Evolutionary conservation across 163 green algal species (phyloP).

Genomic region (Scenedesmus sp.): DNA sequence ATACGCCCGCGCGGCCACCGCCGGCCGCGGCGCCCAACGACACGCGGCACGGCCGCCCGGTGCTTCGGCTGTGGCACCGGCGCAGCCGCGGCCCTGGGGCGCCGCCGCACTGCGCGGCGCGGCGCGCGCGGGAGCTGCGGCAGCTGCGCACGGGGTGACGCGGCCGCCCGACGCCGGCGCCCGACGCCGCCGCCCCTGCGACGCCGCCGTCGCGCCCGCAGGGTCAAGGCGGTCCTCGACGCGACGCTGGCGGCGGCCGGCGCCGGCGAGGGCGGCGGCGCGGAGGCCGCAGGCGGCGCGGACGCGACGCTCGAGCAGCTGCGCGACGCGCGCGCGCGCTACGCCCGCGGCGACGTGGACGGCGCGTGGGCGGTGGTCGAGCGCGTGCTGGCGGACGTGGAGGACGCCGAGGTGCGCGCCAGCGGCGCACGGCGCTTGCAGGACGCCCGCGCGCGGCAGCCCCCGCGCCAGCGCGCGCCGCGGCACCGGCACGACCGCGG

Average conservation of each 20-base stretch:
- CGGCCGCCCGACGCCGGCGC: too few species aligned
- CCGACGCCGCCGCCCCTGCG: not conserved
- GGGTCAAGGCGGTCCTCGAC: slow-evolving; percentile 7
- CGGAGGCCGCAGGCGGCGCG: slow-evolving; percentile 4
- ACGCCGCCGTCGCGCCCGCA: not conserved
- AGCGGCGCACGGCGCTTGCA: not conserved
- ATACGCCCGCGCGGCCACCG: too few species aligned
- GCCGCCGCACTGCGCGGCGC: too few species aligned
- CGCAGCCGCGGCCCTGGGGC: not conserved
- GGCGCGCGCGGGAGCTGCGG: too few species aligned
- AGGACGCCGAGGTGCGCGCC: slow-evolving; percentile 27
- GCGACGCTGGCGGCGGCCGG: slow-evolving; percentile 1
- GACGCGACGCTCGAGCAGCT: slow-evolving; percentile 41
- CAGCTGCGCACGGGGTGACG: too few species aligned
- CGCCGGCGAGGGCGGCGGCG: not conserved
- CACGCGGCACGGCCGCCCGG: not conserved
- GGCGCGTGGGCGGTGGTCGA: slow-evolving; percentile 18
- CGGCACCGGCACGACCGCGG: not conserved
- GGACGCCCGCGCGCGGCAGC: not conserved
- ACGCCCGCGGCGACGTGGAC: slow-evolving; percentile 3
- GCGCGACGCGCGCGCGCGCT: slow-evolving; percentile 8
- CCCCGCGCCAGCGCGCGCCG: not conserved
- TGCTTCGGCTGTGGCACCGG: not conserved
- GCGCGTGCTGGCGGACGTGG: slow-evolving; percentile 38
- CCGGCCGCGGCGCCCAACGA: not conserved